Evolutionary conservation across 2,329 filamentous ascomycete species (phyloP), one percentile per base, ranked within the genome.

Genomic region (Alternaria angustiovoidea): DNA sequence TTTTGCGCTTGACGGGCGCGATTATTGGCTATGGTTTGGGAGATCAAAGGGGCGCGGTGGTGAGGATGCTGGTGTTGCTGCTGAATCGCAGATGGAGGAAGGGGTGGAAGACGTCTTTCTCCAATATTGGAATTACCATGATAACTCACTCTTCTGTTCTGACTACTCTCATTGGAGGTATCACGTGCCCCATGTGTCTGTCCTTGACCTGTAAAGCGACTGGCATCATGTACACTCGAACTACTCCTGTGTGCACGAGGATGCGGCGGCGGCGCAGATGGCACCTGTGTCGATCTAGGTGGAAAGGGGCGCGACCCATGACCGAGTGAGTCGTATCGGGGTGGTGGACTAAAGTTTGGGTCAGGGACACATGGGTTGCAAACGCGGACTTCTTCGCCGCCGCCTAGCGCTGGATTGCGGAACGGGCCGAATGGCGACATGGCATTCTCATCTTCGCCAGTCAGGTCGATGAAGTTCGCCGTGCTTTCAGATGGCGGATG

Each of bases 331-430:
- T 42, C 62, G 51, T 75, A 75, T 84, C 82, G 69, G 86, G 85
- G 86, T 1, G 85, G 85, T 44, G 86, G 86, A 56, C 84, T 83
- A 36, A 85, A 84, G 63, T 89, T 89, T 18, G 87, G 89, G 78
- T 91, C 89, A 36, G 89, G 89, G 11, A 91, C 89, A 73, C 89
- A 91, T 12, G 89, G 89, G 70, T 91, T 91, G 79, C 89, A 91
- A 9, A 91, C 84, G 61, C 89, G 84, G 36, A 91, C 89, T 75
- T 88, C 86, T 70, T 89, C 88, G 32, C 89, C 89, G 53, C 88
- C 88, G 38, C 87, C 87, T 18, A 89, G 77, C 24, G 81, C 83
- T 54, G 82, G 82, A 62, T 85, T 86, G 24, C 77, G 66, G 34
- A 69, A 64, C 49, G 73, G 72, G 47, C 67, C 72, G 61, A 71